Evolutionary conservation across 768 basidiomycete species (phyloP), one percentile per base, ranked within the genome.

Genomic region (Cantharellus cinnabarinus): DNA sequence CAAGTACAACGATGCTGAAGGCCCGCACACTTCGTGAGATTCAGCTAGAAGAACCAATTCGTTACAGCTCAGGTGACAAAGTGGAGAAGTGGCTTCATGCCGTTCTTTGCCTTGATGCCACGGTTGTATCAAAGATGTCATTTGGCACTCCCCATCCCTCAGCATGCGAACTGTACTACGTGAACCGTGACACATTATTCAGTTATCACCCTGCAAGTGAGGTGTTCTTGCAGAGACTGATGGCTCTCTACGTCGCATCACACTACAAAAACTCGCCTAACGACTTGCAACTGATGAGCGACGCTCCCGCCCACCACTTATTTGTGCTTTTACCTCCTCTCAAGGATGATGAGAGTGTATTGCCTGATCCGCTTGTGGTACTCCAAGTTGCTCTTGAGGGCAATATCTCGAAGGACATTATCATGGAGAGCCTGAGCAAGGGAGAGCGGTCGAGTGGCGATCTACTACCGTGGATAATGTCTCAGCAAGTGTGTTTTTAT

Each of bases 241-340:
- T 97, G 91, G 83, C 89, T 15, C 76, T 98, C 1, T 99, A 97
- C 70, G 94, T 98, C 57, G 89, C 95, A 0, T 86, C 85, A 56
- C 95, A 99, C 68, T 99, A 99, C 75, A 99, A 99, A 71, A 99
- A 98, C 70, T 89, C 93, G 67, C 95, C 95, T 20, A 98, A 99
- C 68, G 95, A 99, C 68, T 76, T 99, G n/a, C 94, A 98, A 69
- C 78, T 99, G 57, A 79, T 98, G 69, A 88, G 85, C 5, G 95
- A 99, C 65, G 95, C 95, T 0, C 95, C 95, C 0, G 93, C 90
- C 0, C 94, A 98, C 67, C 89, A 93, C 65, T 77, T 99, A 10
- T 99, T 98, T 64, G 95, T 99, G 0, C 78, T 99, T 0, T 75
- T 98, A 1, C 93, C 93, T 0, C 95, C 95, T 0, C 76, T 98